Percentiles rank a stretch among this genome's conserved stretches.
Evolutionary conservation across 768 basidiomycete genomes (phyloP).

Genomic region (Lentinula lateritia): DNA sequence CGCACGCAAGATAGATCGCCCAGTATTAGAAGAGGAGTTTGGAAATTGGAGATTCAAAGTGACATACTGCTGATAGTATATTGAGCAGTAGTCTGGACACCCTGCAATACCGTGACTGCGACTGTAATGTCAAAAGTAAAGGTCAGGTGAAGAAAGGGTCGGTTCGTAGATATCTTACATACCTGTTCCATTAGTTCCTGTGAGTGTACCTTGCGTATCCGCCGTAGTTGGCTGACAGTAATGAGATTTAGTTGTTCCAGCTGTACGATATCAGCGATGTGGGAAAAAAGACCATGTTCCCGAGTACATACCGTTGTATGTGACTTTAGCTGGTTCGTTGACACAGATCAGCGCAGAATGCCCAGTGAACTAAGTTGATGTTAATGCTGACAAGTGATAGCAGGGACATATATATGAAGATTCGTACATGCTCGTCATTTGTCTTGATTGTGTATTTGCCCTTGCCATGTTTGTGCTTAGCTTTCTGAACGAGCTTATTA

Average conservation of each 20-base stretch:
- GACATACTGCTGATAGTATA: too few species aligned
- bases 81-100: too few species aligned
- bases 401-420: neutral
- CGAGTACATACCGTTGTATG: neutral
- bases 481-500: neutral
- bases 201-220: neutral
- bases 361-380: neutral
- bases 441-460: neutral
- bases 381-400: neutral
- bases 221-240: neutral
- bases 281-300: neutral
- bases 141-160: too few species aligned
- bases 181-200: neutral
- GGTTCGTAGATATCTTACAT: neutral
- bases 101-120: too few species aligned
- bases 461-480: neutral
- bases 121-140: too few species aligned
- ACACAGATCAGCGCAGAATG: neutral
- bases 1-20: neutral
- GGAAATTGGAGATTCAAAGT: too few species aligned
- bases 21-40: too few species aligned
- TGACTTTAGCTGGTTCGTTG: neutral
- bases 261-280: neutral
- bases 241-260: neutral
- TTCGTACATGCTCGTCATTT: neutral